Evolutionary conservation across 176 grass and related monocot species (phyloP), one percentile per base, ranked within the genome.

Genomic region (Zoysia pacifica): DNA sequence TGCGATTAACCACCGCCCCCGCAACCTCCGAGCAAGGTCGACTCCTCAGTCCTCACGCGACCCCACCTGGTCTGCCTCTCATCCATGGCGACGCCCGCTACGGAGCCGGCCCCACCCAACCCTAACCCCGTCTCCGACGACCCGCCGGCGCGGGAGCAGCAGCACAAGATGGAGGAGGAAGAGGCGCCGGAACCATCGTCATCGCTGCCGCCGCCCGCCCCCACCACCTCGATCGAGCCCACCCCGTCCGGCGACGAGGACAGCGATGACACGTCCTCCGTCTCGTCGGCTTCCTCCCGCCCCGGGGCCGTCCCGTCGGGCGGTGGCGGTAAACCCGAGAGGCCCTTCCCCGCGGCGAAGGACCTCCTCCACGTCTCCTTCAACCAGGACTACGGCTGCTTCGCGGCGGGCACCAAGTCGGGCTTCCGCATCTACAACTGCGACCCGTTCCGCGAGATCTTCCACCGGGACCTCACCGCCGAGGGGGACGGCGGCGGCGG

Each of bases 391-490:
- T 73, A 94, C 41, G 92, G 95, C 19, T 97, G 95, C 90, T 97
- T 97, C 74, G 92, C 92, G 4, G 83, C 78, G 10, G 95, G 95
- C 11, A 93, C 87, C 41, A 89, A 84, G 15, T 77, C 89, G 9
- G 95, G 95, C n/a, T 97, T 97, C 86, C 90, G 92, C 87, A 94
- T 97, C 90, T 97, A 89, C 71, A 97, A 94, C 44, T 97, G 95
- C 68, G 92, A 97, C 84, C 95, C 95, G 5, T 94, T 97, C 73
- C 95, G 92, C 38, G 95, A 94, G 86, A 94, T 97, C 80, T 94
- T 97, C 77, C 87, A 83, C 51, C 79, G 95, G 15, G 91, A 97
- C 76, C 91, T 97, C 62, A 91, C 5, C 44, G 19, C 16, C 20
- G 67, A 7, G 14, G 75, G 75, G 16, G 67, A 65, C 9, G 20